These are phyloP conservation scores for Aspergillus caelatus DNA, from an alignment of 2,329 filamentous ascomycete genomes.

Conservation along the genomic window DNA sequence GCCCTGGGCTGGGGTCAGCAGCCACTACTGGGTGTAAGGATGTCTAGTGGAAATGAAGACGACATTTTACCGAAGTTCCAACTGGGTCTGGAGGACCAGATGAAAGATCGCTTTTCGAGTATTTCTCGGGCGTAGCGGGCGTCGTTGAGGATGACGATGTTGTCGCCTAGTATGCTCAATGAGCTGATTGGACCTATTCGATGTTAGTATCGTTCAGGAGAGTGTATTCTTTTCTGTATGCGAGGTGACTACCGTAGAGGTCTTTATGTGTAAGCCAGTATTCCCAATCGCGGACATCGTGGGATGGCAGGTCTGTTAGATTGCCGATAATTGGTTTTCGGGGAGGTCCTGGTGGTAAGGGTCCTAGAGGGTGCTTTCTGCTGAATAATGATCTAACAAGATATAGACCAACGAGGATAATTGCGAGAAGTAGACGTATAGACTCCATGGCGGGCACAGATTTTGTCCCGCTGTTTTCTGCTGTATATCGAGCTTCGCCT, in stretches of 20 bases:
- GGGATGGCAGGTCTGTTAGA: conserved; percentile 48
- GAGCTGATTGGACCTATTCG: conserved; percentile 36
- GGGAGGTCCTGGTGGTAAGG: conserved; percentile 54
- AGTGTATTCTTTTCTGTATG: neutral
- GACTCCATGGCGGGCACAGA: neutral
- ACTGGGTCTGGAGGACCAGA: conserved; percentile 30
- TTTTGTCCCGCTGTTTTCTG: neutral
- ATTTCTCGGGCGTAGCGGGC: conserved; percentile 32
- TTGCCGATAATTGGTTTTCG: conserved; percentile 54
- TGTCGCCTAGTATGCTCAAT: conserved; percentile 34
- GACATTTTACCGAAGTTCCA: conserved; percentile 34
- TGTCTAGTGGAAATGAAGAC: neutral
- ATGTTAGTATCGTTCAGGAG: neutral
- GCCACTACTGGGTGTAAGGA: neutral
- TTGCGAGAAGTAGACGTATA: neutral
- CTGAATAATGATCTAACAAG: neutral
- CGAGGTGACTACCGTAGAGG: conserved; percentile 29
- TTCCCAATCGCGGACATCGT: conserved; percentile 38
- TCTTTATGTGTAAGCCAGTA: conserved; percentile 49
- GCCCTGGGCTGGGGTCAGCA: conserved; percentile 16
- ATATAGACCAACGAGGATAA: neutral
- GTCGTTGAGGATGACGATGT: conserved; percentile 38
- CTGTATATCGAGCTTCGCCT: neutral
- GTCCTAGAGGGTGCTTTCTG: neutral
- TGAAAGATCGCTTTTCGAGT: conserved; percentile 33